phyloP scores from a whole-genome alignment of 2,329 filamentous ascomycete genomes.

The Drechslera avenae region DNA sequence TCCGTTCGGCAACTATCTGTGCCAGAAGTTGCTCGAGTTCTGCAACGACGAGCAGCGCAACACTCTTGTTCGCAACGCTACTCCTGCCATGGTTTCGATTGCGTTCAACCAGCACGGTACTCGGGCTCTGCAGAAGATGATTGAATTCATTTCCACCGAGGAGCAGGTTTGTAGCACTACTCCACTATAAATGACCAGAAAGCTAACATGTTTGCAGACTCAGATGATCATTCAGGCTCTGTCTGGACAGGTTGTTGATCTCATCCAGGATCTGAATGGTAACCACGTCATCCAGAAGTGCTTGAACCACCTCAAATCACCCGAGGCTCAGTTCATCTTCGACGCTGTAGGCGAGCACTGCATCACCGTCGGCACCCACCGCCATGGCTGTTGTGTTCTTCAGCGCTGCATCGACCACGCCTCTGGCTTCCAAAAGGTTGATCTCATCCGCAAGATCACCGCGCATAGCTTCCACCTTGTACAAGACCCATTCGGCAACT shows the following conservation, averaged over 20 bases:
- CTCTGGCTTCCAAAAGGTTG: constrained; percentile 83
- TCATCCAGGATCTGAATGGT: constrained; percentile 97
- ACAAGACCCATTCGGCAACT: constrained; percentile 97
- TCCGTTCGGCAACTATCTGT: constrained; percentile 98
- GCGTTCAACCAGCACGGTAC: constrained; percentile 97
- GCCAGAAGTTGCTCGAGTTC: constrained; percentile 96
- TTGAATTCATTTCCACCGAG: constrained; percentile 87
- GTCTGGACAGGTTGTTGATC: constrained; percentile 80
- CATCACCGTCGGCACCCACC: constrained; percentile 90
- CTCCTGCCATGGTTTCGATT: constrained; percentile 86
- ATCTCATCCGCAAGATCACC: constrained; percentile 86
- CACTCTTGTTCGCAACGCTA: constrained; percentile 86
- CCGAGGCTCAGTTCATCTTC: constrained; percentile 95
- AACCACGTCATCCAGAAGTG: constrained; percentile 99
- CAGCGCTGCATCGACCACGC: constrained; percentile 99
- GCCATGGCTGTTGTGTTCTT: constrained; percentile 95
- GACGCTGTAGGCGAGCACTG: constrained; percentile 87
- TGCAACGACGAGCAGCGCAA: constrained; percentile 96
- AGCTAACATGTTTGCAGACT: constrained; percentile 53
- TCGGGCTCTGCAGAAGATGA: constrained; percentile 98
- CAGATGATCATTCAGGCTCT: constrained; percentile 86
- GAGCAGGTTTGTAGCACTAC: constrained; percentile 62
- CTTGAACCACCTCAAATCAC: constrained; percentile 85
- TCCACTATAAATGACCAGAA: background rate
- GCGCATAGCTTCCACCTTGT: constrained; percentile 85